Conservation (phyloP, 1,139 yeast genomes). For the Komagataea norvegica region DNA sequence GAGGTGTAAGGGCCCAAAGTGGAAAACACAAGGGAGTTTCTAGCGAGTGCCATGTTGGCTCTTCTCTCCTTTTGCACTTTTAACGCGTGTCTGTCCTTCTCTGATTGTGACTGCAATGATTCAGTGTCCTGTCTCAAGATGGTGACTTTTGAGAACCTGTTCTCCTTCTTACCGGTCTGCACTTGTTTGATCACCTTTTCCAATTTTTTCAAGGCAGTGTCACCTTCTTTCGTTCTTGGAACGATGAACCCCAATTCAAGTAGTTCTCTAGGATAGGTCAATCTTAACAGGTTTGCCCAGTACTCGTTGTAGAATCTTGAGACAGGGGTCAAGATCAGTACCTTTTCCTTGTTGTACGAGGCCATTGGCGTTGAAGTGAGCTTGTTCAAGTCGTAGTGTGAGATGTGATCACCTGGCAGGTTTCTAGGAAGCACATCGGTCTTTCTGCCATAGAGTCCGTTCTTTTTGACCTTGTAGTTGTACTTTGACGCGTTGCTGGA, state of each 20-base stretch:
- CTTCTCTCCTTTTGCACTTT: conserved; percentile 87
- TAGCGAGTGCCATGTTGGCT: conserved; percentile 84
- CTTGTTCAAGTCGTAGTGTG: conserved; percentile 78
- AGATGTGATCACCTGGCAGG: conserved; percentile 72
- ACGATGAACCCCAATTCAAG: conserved; percentile 87
- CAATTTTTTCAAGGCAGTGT: conserved; percentile 61
- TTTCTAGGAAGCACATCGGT: conserved; percentile 50
- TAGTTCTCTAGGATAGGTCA: conserved; percentile 79
- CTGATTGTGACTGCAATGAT: conserved; percentile 61
- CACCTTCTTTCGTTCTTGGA: conserved; percentile 80
- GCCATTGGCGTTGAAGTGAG: conserved; percentile 68
- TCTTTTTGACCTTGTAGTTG: conserved; percentile 25
- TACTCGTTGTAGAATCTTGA: conserved; percentile 77
- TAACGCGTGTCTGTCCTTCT: conserved; percentile 75
- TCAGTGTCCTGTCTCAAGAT: conserved; percentile 87
- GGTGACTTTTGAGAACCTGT: conserved; percentile 72
- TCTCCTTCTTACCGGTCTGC: conserved; percentile 52
- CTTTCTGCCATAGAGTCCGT: conserved; percentile 24
- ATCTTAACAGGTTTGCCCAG: conserved; percentile 74
- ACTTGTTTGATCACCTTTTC: conserved; percentile 70
- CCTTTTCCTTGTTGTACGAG: conserved; percentile 69
- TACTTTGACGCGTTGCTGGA: conserved; percentile 25
- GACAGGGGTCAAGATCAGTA: conserved; percentile 83
- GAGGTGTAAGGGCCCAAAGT: conserved; percentile 84
- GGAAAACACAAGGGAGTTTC: conserved; percentile 88